phyloP scores from a whole-genome alignment of 192 early-diverging fungal species.

The Rhizoclosmatium sp. region DNA sequence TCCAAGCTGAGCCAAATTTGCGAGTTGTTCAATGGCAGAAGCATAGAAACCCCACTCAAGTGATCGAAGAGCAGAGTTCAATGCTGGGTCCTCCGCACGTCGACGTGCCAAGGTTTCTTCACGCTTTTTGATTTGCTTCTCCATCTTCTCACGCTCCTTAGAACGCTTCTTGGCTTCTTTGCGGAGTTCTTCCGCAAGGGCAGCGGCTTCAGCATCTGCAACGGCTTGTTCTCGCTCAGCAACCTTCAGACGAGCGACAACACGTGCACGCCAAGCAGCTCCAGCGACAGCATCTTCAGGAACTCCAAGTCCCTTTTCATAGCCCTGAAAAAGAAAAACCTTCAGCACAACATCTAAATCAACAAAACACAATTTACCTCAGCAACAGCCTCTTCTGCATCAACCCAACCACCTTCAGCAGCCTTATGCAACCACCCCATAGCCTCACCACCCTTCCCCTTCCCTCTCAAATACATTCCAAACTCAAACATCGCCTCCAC shows the following conservation, averaged over 20 bases:
- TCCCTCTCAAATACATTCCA: conserved; percentile 38
- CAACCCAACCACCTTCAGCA: conserved; percentile 28
- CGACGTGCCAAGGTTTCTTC: conserved; percentile 12
- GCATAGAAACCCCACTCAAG: conserved; percentile 42
- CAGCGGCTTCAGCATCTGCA: not conserved
- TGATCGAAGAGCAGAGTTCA: conserved; percentile 29
- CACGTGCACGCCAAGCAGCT: conserved; percentile 36
- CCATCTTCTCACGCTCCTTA: conserved; percentile 11
- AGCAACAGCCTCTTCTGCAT: conserved; percentile 36
- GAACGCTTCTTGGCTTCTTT: conserved; percentile 12
- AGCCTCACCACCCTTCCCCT: conserved; percentile 36
- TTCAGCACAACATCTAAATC: not conserved
- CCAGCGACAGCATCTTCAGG: conserved; percentile 29
- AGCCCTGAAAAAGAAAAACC: conserved; percentile 15
- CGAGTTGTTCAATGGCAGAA: conserved; percentile 30
- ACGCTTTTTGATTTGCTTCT: not conserved
- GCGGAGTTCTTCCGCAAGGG: conserved; percentile 1
- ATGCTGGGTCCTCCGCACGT: conserved; percentile 22
- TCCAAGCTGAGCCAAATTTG: conserved; percentile 22
- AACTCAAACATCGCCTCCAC: conserved; percentile 37
- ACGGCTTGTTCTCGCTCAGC: not conserved
- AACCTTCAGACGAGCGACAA: conserved; percentile 12
- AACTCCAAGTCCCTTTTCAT: conserved; percentile 36
- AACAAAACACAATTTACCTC: conserved; percentile 4
- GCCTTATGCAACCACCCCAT: conserved; percentile 40